Conservation (phyloP, 2,329 filamentous ascomycete genomes). For the Colletotrichum costaricense region DNA sequence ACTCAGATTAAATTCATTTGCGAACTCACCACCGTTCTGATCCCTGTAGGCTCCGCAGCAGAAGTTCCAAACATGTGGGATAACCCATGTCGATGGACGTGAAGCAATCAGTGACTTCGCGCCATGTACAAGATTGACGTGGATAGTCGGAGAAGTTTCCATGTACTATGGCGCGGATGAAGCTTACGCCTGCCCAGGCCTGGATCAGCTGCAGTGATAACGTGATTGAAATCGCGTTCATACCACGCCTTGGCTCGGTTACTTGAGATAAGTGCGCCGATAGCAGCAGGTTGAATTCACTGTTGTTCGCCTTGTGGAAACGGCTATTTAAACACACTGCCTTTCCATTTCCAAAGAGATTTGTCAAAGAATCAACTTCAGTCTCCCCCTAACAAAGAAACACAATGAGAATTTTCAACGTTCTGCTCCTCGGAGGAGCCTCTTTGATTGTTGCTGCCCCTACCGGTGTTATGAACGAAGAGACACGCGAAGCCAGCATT, state of each 20-base stretch:
- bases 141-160: neutral
- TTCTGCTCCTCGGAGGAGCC: slow-evolving; percentile 2
- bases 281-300: too few relatives aligned
- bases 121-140: neutral
- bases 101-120: neutral
- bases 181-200: too few relatives aligned
- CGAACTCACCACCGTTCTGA: neutral
- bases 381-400: neutral
- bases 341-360: neutral
- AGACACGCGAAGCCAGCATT: neutral
- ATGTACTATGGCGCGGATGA: too few relatives aligned
- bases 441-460: slow-evolving; percentile 7
- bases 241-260: too few relatives aligned
- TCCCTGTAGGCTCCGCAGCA: neutral
- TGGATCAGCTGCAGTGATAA: too few relatives aligned
- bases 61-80: slow-evolving; percentile 15
- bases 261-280: too few relatives aligned
- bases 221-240: too few relatives aligned
- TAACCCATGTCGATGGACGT: neutral
- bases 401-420: neutral
- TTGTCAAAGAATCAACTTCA: neutral
- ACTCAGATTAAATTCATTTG: neutral
- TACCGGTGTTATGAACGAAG: neutral
- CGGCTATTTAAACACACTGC: neutral
- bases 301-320: neutral